phyloP scores from a whole-genome alignment of 2,329 filamentous ascomycete genomes.

The Cytospora schulzeri region DNA sequence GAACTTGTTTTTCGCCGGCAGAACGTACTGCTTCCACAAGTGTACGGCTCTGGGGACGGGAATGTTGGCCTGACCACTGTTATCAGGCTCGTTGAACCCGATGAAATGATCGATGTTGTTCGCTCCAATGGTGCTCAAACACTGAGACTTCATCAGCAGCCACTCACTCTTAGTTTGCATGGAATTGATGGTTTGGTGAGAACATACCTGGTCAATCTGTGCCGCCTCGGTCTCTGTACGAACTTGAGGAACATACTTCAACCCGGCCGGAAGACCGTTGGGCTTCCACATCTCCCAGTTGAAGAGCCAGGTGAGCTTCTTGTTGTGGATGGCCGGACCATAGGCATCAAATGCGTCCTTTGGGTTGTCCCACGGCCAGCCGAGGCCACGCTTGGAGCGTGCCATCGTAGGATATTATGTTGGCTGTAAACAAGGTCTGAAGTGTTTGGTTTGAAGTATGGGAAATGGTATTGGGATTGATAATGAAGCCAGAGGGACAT shows the following conservation, averaged over 20 bases:
- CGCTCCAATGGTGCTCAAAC: conserved; percentile 6
- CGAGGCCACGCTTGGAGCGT: conserved; percentile 23
- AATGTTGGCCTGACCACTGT: conserved; percentile 17
- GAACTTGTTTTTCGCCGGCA: conserved; percentile 21
- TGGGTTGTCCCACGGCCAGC: conserved; percentile 20
- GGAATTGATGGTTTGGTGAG: not conserved
- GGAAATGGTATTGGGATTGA: not conserved
- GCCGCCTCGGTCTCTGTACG: conserved; percentile 16
- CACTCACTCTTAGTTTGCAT: not conserved
- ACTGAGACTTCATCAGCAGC: not conserved
- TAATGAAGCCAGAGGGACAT: not conserved
- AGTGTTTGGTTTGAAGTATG: not conserved
- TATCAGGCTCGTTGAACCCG: conserved; percentile 22
- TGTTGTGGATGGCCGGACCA: conserved; percentile 4
- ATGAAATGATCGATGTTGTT: conserved; percentile 19
- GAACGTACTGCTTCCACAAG: conserved; percentile 22
- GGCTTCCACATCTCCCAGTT: conserved; percentile 26
- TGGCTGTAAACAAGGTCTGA: not conserved
- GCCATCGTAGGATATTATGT: not conserved
- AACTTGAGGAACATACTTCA: conserved; percentile 19
- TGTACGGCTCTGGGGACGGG: conserved; percentile 10
- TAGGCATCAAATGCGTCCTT: conserved; percentile 14
- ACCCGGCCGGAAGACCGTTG: conserved; percentile 14
- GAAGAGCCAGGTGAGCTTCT: conserved; percentile 20
- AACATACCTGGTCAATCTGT: conserved; percentile 19